Conservation (phyloP, 371 early-diverging fungal species). For the Mucor piriformis region DNA sequence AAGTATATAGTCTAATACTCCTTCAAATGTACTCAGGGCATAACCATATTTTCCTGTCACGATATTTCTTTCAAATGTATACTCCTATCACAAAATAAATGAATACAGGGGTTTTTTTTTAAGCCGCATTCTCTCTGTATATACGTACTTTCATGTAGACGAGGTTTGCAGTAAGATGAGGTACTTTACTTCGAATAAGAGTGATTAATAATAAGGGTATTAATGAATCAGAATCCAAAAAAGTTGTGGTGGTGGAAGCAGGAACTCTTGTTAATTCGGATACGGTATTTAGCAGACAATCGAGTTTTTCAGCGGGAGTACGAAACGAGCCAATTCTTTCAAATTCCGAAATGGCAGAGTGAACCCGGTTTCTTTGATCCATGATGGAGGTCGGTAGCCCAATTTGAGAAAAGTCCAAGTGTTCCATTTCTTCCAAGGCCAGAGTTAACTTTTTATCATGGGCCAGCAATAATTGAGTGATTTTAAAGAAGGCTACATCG, state of each 20-base stretch:
- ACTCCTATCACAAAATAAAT: conserved; percentile 40
- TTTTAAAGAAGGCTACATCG: conserved; percentile 61
- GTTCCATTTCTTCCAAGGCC: conserved; percentile 42
- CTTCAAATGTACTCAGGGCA: conserved; percentile 59
- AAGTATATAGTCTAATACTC: conserved; percentile 52
- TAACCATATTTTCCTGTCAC: conserved; percentile 54
- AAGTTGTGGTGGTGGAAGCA: not conserved
- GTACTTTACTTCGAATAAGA: conserved; percentile 52
- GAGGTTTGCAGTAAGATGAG: conserved; percentile 57
- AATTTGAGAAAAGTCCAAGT: conserved; percentile 57
- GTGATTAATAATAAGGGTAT: conserved; percentile 57
- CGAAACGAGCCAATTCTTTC: conserved; percentile 54
- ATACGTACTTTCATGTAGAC: conserved; percentile 57
- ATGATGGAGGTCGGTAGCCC: conserved; percentile 40
- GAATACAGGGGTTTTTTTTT: too few relatives aligned
- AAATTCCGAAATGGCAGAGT: conserved; percentile 46
- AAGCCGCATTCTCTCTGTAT: too few relatives aligned
- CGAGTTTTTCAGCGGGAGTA: conserved; percentile 58
- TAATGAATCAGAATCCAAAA: conserved; percentile 47
- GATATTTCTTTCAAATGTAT: conserved; percentile 48
- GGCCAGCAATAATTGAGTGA: conserved; percentile 42
- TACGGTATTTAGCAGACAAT: conserved; percentile 47
- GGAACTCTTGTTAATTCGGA: conserved; percentile 25
- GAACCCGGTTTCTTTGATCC: conserved; percentile 36
- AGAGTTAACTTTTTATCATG: conserved; percentile 42